Evolutionary conservation across 208 protist species (phyloP), one percentile per base, ranked within the genome.

Genomic region (Leishmania mexicana): DNA sequence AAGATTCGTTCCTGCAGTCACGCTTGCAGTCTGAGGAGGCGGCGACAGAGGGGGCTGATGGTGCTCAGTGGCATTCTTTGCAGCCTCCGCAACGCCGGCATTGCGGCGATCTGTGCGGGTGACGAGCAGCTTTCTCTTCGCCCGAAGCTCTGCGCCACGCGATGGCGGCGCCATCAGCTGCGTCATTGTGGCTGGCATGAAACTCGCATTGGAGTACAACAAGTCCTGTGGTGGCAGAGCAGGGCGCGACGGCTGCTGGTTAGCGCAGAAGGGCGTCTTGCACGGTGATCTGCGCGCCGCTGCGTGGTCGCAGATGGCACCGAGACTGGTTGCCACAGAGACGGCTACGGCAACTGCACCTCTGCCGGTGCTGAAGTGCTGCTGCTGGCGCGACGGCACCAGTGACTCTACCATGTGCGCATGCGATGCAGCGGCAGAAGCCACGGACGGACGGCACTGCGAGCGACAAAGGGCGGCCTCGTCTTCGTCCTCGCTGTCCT

Each of bases 121-220:
- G 35, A 90, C 78, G 51, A 75, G 83, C 49, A 90, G 81, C n/a
- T 82, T 81, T 47, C 81, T 71, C 45, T 81, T 82, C 64, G 87
- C 87, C 53, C 87, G 87, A 65, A 90, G 75, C 73, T 90, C 87
- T 2, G 87, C 87, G 17, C 68, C 75, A 64, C 80, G 78, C 28
- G 87, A 90, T 17, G 87, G 87, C 58, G 81, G 81, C 42, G 87
- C 87, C 79, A 90, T 81, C 77, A 90, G 84, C 77, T 90, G 87
- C 79, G 87, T 81, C 75, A 90, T 84, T 5, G 87, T 90, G 49
- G 84, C 82, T 0, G 81, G 75, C 57, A 68, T 51, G 57, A 90
- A 90, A 35, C 80, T 87, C 47, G 79, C 80, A 38, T 80, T 83
- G 17, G 80, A 77, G 42, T 76, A 79, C 49, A 83, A 35, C 17